phyloP scores from a whole-genome alignment of 495 filamentous ascomycete genomes.

The Cudoniella acicularis region DNA sequence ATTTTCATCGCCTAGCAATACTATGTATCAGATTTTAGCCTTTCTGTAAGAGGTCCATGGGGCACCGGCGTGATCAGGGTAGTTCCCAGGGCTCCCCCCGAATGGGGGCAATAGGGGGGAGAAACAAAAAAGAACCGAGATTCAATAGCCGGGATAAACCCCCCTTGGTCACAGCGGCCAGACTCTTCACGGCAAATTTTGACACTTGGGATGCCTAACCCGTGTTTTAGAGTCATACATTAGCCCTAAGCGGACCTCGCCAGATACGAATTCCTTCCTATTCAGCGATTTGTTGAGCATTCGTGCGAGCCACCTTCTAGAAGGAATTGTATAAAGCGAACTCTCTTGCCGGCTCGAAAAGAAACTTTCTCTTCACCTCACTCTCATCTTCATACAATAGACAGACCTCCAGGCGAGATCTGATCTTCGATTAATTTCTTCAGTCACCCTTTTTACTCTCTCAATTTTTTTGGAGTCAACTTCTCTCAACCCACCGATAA shows the following conservation, averaged over 20 bases:
- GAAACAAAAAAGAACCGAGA: neutral
- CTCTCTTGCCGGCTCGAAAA: neutral
- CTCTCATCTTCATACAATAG: neutral
- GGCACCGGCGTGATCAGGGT: neutral
- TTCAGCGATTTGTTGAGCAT: neutral
- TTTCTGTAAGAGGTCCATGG: neutral
- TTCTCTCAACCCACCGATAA: neutral
- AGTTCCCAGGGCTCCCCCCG: neutral
- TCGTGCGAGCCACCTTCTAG: neutral
- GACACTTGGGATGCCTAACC: conserved; percentile 6
- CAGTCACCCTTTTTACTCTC: neutral
- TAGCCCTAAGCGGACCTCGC: neutral
- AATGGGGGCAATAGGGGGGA: neutral
- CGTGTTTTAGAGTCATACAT: neutral
- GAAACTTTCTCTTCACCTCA: conserved; percentile 3
- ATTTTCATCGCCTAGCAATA: conserved; percentile 10
- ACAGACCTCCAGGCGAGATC: conserved; percentile 17
- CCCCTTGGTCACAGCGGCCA: neutral
- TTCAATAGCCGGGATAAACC: neutral
- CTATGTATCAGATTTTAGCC: conserved; percentile 12
- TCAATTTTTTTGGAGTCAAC: neutral
- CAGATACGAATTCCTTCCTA: neutral
- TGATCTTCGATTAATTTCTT: neutral
- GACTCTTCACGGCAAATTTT: neutral
- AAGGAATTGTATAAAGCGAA: conserved; percentile 5